These are phyloP conservation scores for Mycosphaerella arachidis DNA, from an alignment of 2,329 filamentous ascomycete species.

Conservation along the genomic window DNA sequence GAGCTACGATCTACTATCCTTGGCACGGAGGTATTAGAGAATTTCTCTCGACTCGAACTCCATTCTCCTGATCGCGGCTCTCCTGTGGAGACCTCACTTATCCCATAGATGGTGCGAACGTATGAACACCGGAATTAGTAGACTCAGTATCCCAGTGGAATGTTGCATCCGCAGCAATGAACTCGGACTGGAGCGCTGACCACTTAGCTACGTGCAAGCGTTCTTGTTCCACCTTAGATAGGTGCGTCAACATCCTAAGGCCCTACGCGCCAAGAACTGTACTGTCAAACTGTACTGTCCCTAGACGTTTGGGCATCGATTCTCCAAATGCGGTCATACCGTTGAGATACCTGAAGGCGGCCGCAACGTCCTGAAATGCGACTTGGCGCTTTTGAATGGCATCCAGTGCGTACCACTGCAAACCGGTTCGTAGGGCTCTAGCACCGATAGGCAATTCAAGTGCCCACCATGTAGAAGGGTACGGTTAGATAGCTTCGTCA, in stretches of 20 bases:
- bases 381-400: not conserved
- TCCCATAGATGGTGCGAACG: slow-evolving; percentile 1
- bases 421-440: not conserved
- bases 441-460: not conserved
- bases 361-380: slow-evolving; percentile 3
- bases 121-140: slow-evolving; percentile 10
- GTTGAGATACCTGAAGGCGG: slow-evolving; percentile 2
- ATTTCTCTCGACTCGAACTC: not conserved
- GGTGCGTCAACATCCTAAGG: too few species aligned
- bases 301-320: too few species aligned
- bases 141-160: not conserved
- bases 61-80: not conserved
- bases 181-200: too few species aligned
- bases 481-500: not conserved
- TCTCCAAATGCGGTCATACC: not conserved
- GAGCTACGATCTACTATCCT: not conserved
- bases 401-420: not conserved
- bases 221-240: too few species aligned
- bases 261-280: too few species aligned
- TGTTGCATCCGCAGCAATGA: too few species aligned
- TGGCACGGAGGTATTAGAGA: not conserved
- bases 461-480: slow-evolving; percentile 3
- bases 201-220: too few species aligned
- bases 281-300: too few species aligned
- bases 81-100: not conserved